Base-by-base conservation (phyloP, 345 rosid species). In the Citrus reticulata region DNA sequence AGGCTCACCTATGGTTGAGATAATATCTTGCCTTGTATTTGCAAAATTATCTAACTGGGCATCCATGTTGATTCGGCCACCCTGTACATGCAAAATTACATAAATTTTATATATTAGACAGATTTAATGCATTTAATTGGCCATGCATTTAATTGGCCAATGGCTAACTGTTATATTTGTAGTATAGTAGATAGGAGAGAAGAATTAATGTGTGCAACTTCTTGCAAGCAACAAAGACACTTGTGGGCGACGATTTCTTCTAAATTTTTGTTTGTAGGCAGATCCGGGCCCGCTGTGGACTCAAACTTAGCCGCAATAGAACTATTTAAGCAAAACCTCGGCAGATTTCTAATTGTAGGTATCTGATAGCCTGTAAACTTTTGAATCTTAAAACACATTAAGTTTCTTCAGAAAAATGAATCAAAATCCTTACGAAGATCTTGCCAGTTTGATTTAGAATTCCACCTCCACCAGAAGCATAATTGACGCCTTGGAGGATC, bases 381-480 rank as follows among this genome's bases (percentile, higher is more conserved):
- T 54, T 17, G 22, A 54, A 54, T 16, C 20, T 54, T 54, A 17
- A 17, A 54, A 54, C 58, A 17, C 58, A 17, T 4, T 7, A 16
- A 54, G 58, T 6, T 54, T 54, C 58, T 54, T 54, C 7, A 54
- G 58, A 54, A 54, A 46, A 4, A 19, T 40, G 25, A 27, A 73
- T 61, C 1, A 77, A 67, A 66, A 58, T 67, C 62, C 89, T 87
- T 86, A 93, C 97, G 69, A 95, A 95, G 61, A 95, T 67, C 22
- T 81, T 80, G n/a, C 97, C 97, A 1, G 97, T 93, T 4, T 74
- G 68, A 78, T 91, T 91, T 24, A 93, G 90, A 78, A 92, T 95
- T 51, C 98, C 98, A 19, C 91, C 90, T 66, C 91, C 97, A 16
- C 95, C 93, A 0, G 98, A 95, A 35, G 97, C 98, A 69, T 91